Evolutionary conservation across 208 protist genomes (phyloP), one percentile per base, ranked within the genome.

Genomic region (Leishmania amazonensis): DNA sequence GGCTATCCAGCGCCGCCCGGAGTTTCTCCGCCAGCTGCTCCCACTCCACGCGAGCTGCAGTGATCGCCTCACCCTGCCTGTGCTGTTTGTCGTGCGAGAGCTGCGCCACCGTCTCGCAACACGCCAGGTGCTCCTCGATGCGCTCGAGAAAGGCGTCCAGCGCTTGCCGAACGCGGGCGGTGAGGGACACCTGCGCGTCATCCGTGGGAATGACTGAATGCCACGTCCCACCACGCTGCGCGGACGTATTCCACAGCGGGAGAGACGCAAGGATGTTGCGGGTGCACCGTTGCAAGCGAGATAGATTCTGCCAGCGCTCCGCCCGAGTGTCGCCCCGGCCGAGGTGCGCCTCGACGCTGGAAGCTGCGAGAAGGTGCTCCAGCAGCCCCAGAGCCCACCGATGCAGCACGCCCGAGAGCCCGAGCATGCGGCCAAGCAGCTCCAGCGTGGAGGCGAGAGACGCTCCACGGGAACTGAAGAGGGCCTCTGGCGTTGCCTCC

Each of bases 351-450:
- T 71, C 60, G 13, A 85, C 15, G 53, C 65, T 81, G 15, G 40
- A 73, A 2, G 49, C 58, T 35, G 49, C 17, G 45, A 85, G 68
- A 15, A 85, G 83, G 45, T 80, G 77, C 45, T 81, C 42, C 51
- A 83, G 28, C 75, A 88, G 58, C 13, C 77, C 73, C 15, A 81
- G 13, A n/a, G 77, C 54, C 82, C 82, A 85, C 35, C 82, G 82
- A 54, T 79, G 75, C 38, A 85, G 89, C 15, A 87, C 70, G 53
- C 62, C 45, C 0, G 90, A 94, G n/a, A 96, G 85, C 3, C 88
- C 81, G 7, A 74, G 51, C 1, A 93, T 58, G 8, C 80, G 60
- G 17, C 60, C 65, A 19, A 94, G 76, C 0, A 93, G 68, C 35
- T 83, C 81, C 70, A 93, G 83, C 49, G 87, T 83, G 40, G 72